Conservation (phyloP, 129 eudicot species). For the Lonicera japonica region DNA sequence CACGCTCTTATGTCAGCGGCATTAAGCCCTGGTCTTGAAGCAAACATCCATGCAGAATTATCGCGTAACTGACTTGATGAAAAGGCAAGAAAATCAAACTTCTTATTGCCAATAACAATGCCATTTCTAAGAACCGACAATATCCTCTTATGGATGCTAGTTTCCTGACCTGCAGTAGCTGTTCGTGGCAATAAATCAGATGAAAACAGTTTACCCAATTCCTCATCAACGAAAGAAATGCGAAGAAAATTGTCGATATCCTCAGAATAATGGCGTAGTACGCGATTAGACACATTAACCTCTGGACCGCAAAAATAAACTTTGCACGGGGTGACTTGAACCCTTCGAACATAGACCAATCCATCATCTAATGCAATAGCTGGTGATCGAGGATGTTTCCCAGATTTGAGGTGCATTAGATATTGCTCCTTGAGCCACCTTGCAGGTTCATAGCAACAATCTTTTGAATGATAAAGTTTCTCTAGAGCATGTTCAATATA, state of each 20-base stretch:
- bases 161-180: conserved; percentile 24
- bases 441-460: conserved; percentile 76
- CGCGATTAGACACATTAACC: conserved; percentile 73
- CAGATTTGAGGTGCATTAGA: conserved; percentile 20
- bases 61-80: conserved; percentile 87
- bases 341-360: conserved; percentile 69
- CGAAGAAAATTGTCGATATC: conserved; percentile 71
- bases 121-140: conserved; percentile 51
- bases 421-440: conserved; percentile 55
- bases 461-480: conserved; percentile 46
- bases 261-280: conserved; percentile 41
- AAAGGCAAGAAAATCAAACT: conserved; percentile 82
- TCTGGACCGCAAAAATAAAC: conserved; percentile 86
- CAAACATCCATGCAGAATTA: conserved; percentile 86
- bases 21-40: conserved; percentile 36
- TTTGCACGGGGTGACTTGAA: conserved; percentile 72
- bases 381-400: conserved; percentile 33
- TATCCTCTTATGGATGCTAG: conserved; percentile 51
- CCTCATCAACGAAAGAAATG: conserved; percentile 80
- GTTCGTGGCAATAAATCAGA: conserved; percentile 61
- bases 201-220: conserved; percentile 57
- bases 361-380: conserved; percentile 59
- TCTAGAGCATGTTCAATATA: conserved; percentile 62
- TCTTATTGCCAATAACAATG: conserved; percentile 55
- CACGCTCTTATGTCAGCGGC: conserved; percentile 57